Base-by-base conservation (phyloP, 2,329 filamentous ascomycete genomes). In the Bretziella fagacearum region DNA sequence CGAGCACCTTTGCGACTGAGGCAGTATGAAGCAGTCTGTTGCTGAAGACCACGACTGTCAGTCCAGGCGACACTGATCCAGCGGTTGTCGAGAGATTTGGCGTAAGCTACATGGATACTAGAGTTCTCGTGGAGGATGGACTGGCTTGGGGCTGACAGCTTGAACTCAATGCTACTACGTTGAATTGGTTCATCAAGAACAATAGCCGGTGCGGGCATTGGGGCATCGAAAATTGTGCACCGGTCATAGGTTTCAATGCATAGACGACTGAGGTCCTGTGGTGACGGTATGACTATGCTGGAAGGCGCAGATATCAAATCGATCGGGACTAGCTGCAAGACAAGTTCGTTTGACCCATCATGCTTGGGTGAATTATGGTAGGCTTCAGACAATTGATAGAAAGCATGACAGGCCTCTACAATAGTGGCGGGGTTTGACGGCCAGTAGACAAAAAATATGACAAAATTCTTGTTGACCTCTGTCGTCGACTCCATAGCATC, bases 41-140 rank as follows among this genome's bases (percentile, higher is more conserved):
- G 81, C 51, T 81, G 75, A 50, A 73, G 75, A 2, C 84, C 84
- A 22, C 73, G 73, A 54, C 77, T 84, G 57, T 93, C 83, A 1
- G 79, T 84, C 84, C 84, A 93, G 0, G 81, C 80, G 4, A 77
- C 81, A 10, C 79, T 80, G 30, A 91, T 64, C 85, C 85, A 93
- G 6, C 78, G 68, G 17, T 80, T 75, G 58, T 89, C 82, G 8
- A 79, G 67, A 56, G 82, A 87, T 47, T 78, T 71, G 2, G 81
- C 74, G 56, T 93, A 93, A 1, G 80, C 82, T 37, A 93, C 65
- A 58, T 93, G 84, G 25, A 93, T 74, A 56, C 81, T 81, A 0
- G 77, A 82, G 53, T 86, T 84, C 57, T 91, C 84, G 47, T 81
- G 74, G 46, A 91, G 66, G 4, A 89, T 64, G 15, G 84, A 82